Percentiles rank a stretch among this genome's conserved stretches.
Conservation (phyloP, 768 basidiomycete species). For the Porpolomopsis calyptriformis region DNA sequence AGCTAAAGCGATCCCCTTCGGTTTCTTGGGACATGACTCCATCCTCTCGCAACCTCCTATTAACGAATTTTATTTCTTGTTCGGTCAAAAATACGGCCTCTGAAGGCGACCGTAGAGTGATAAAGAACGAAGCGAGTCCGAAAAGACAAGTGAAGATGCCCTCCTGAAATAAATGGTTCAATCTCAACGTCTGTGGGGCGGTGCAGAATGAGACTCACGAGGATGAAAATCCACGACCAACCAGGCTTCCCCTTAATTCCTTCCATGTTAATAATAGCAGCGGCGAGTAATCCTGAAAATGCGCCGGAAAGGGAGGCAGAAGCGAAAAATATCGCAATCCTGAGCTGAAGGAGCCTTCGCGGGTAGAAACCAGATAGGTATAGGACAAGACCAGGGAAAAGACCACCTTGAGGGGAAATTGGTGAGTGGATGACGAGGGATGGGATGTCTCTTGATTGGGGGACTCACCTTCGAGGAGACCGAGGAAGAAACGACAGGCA, state of each 20-base stretch:
- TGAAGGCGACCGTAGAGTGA: slow-evolving; percentile 36
- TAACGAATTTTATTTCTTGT: slow-evolving; percentile 39
- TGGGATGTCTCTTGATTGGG: neutral
- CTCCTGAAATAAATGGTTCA: slow-evolving; percentile 24
- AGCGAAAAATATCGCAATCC: slow-evolving; percentile 40
- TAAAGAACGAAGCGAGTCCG: slow-evolving; percentile 38
- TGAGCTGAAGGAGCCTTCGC: slow-evolving; percentile 39
- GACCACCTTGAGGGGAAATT: slow-evolving; percentile 31
- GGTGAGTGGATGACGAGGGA: neutral
- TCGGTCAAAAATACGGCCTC: slow-evolving; percentile 39
- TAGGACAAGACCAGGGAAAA: slow-evolving; percentile 47
- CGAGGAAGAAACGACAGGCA: slow-evolving; percentile 41
- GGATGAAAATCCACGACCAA: slow-evolving; percentile 63
- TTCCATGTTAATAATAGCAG: slow-evolving; percentile 54
- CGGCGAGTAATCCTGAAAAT: slow-evolving; percentile 60
- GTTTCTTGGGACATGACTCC: slow-evolving; percentile 28
- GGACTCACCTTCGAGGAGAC: slow-evolving; percentile 36
- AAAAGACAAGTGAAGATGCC: slow-evolving; percentile 54
- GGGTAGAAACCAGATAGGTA: slow-evolving; percentile 50
- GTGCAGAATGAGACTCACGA: slow-evolving; percentile 22
- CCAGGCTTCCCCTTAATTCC: slow-evolving; percentile 43
- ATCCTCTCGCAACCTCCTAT: slow-evolving; percentile 30
- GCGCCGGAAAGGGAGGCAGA: slow-evolving; percentile 51
- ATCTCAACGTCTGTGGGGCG: neutral
- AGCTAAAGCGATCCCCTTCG: slow-evolving; percentile 37